Evolutionary conservation across 2,329 filamentous ascomycete genomes (phyloP), one percentile per base, ranked within the genome.

Genomic region (Penicillium sp.): DNA sequence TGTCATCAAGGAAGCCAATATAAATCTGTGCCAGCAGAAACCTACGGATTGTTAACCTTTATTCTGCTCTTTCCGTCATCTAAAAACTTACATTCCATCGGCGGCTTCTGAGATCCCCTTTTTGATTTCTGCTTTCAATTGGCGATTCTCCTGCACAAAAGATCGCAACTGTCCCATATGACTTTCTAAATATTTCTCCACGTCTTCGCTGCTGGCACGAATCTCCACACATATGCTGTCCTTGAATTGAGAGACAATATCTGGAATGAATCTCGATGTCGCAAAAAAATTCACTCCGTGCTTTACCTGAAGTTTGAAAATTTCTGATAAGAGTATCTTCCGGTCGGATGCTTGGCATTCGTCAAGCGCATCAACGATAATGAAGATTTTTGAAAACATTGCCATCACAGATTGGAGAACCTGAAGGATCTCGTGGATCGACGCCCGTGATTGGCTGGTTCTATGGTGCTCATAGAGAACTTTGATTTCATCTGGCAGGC

Each of bases 321-420:
- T 12, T 8, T 33, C 25, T 12, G 37, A 42, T 8, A 42, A 20
- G 37, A 42, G 23, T 47, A 7, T 18, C 18, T 5, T 23, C 9
- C 44, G 25, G 6, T 47, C 15, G 8, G 18, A 11, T 11, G 25
- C 26, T 18, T 47, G 44, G 20, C 60, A 63, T 40, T 66, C 59
- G 22, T 66, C 62, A 35, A 63, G 47, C 6, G 59, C 64, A 56
- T 65, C 64, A 18, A 65, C 51, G 9, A 65, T 12, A 37, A 68
- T 43, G 12, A 53, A 66, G 2, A 58, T 43, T 11, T n/a, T 60
- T 23, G 49, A 43, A 40, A 56, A 61, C 1, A 9, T 33, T 8
- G n/a, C 20, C 2, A 40, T 33, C n/a, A 54, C 9, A 3, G 20
- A 40, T 6, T 55, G 23, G 5, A 67, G 41, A 1, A 15, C 15